Evolutionary conservation across 2,329 filamentous ascomycete species (phyloP), one percentile per base, ranked within the genome.

Genomic region (Ceratocystis albifundus): DNA sequence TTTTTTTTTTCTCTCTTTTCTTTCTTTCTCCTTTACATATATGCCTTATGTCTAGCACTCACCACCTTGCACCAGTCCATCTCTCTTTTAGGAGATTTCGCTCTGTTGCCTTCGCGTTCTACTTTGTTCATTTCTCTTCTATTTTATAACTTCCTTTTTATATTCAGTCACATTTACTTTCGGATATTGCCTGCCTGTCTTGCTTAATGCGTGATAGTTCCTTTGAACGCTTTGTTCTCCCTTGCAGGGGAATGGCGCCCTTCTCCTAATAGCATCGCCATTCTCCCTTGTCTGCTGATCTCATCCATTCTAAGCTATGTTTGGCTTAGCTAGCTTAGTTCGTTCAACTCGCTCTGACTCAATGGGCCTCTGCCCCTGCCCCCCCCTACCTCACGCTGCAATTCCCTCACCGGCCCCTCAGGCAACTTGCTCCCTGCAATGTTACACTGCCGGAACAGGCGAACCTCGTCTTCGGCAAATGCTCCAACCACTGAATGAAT

Each of bases 391-490:
- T 17, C n/a, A 45, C 25, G 17, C 41, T 10, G 6, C 28, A 20
- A n/a, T 45, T 28, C 22, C 46, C 17, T 44, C 41, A 6, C 12
- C 25, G 82, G 82, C 0, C 83, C 84, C 64, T 80, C 71, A 6
- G 84, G 84, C 46, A 81, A 73, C 69, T 80, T 75, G 68, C 81
- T 87, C 2, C 82, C 84, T n/a, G 88, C 88, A 74, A 91, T 79
- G 73, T 92, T 91, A 75, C 88, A 92, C 77, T 92, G 88, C 69
- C 88, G 77, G 72, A 92, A 91, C 68, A 92, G 73, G 57, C 88
- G 76, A 41, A 90, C 84, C 77, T 91, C 88, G n/a, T 88, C 82
- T 62, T 86, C 82, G 6, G 80, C 80, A 74, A 92, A 91, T 0
- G 86, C 85, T 0, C 88, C 88, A 0, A 89, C 88, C 1, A 92